phyloP scores from a whole-genome alignment of 2,329 filamentous ascomycete genomes.

The Rutstroemia sp. region DNA sequence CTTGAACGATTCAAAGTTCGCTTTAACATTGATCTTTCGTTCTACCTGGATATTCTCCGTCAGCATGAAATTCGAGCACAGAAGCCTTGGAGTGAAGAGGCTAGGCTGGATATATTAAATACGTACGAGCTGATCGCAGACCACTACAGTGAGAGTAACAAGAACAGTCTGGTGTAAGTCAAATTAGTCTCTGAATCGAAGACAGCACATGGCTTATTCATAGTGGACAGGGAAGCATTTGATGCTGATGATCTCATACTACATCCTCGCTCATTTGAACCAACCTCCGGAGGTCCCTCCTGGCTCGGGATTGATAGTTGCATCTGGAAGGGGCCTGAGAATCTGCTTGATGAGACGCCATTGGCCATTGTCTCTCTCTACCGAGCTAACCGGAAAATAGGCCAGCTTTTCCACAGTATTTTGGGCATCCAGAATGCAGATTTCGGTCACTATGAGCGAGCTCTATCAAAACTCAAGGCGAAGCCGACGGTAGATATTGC shows the following conservation, averaged over 20 bases:
- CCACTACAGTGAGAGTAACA: slow-evolving; percentile 8
- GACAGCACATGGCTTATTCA: background rate
- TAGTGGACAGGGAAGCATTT: background rate
- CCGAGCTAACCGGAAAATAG: slow-evolving; percentile 10
- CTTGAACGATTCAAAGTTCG: slow-evolving; percentile 12
- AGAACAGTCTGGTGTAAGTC: slow-evolving; percentile 8
- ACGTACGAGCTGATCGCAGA: slow-evolving; percentile 15
- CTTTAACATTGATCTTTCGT: slow-evolving; percentile 11
- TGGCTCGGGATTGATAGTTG: slow-evolving; percentile 13
- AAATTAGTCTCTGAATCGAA: background rate
- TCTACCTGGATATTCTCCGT: slow-evolving; percentile 11
- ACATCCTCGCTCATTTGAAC: slow-evolving; percentile 9
- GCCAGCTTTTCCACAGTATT: slow-evolving; percentile 8
- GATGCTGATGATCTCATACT: slow-evolving; percentile 9
- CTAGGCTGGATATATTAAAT: slow-evolving; percentile 10
- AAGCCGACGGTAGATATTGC: background rate
- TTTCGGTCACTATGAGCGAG: slow-evolving; percentile 13
- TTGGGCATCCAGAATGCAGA: slow-evolving; percentile 14
- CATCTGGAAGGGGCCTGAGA: slow-evolving; percentile 13
- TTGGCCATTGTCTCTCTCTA: slow-evolving; percentile 12
- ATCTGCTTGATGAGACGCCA: slow-evolving; percentile 13
- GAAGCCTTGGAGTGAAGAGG: slow-evolving; percentile 2
- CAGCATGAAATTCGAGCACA: slow-evolving; percentile 7
- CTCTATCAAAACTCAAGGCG: slow-evolving; percentile 5
- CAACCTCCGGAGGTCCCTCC: slow-evolving; percentile 1